Evolutionary conservation across 305 asterid genomes (phyloP).

Genomic region (Ilex paraguariensis): DNA sequence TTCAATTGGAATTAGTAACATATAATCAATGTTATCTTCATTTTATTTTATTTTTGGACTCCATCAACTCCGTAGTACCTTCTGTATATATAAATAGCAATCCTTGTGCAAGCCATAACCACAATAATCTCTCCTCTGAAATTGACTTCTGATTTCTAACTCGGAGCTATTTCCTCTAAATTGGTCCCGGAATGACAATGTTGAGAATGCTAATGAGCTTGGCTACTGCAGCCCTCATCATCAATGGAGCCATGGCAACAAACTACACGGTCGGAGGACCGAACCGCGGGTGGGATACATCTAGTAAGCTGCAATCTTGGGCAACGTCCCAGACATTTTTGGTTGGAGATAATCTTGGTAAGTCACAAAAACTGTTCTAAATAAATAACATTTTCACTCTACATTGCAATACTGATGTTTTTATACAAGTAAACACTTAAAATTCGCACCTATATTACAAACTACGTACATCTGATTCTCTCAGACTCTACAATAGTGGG

Average conservation of each 20-base stretch:
- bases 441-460: no score
- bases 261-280: constrained; percentile 51
- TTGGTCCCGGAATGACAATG: constrained; percentile 21
- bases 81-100: background rate
- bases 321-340: constrained; percentile 35
- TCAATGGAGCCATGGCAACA: constrained; percentile 33
- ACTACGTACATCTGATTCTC: no score
- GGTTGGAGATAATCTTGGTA: constrained; percentile 50
- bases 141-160: background rate
- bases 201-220: constrained; percentile 15
- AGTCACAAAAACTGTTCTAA: constrained; percentile 4
- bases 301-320: constrained; percentile 41
- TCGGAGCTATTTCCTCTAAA: background rate
- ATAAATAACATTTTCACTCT: no score
- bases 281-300: constrained; percentile 51
- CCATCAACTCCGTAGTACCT: background rate
- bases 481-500: no score
- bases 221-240: constrained; percentile 13
- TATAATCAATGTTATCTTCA: background rate
- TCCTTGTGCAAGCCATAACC: no score
- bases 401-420: no score
- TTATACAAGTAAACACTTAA: no score
- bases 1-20: background rate
- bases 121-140: background rate
- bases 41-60: background rate